A percentile compares a stretch with the other conserved stretches of the same genome.
phyloP scores from a whole-genome alignment of 2,329 filamentous ascomycete species.

The Diplocarpon rosae region DNA sequence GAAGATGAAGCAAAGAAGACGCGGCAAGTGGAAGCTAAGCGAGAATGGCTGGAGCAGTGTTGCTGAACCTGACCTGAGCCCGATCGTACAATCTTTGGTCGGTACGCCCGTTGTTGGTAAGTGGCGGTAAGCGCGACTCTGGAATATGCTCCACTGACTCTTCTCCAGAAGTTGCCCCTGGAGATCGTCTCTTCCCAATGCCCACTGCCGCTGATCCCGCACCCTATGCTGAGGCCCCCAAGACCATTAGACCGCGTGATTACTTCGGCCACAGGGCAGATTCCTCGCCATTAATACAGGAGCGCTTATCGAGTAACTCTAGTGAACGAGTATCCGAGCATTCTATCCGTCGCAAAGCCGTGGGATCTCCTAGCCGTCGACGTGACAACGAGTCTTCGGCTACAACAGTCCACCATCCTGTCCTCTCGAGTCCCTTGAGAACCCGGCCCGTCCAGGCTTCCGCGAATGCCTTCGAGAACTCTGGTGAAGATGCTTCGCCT shows the following conservation, averaged over 20 bases:
- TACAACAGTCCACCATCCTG: slow-evolving; percentile 29
- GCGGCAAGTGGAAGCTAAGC: slow-evolving; percentile 30
- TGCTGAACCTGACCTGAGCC: slow-evolving; percentile 34
- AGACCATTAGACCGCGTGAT: slow-evolving; percentile 5
- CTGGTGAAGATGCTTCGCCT: too few species aligned
- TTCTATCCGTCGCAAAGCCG: slow-evolving; percentile 9
- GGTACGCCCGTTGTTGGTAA: slow-evolving; percentile 11
- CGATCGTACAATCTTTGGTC: slow-evolving; percentile 12
- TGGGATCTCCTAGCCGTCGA: slow-evolving; percentile 10
- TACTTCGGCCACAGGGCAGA: slow-evolving; percentile 10
- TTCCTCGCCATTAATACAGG: slow-evolving; percentile 8
- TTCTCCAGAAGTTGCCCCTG: slow-evolving; percentile 8
- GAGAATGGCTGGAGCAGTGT: slow-evolving; percentile 21
- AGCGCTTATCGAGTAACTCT: slow-evolving; percentile 1
- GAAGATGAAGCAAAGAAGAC: slow-evolving; percentile 32
- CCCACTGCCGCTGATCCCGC: slow-evolving; percentile 9
- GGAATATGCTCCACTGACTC: not conserved
- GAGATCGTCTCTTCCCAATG: slow-evolving; percentile 15
- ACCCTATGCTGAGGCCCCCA: slow-evolving; percentile 3
- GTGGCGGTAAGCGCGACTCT: not conserved
- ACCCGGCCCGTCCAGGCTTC: not conserved
- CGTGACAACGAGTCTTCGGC: slow-evolving; percentile 24
- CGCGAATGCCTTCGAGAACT: too few species aligned
- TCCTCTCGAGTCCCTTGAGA: not conserved
- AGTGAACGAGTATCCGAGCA: not conserved